phyloP scores from a whole-genome alignment of 2,329 filamentous ascomycete species.

The Calonectria crousiana region DNA sequence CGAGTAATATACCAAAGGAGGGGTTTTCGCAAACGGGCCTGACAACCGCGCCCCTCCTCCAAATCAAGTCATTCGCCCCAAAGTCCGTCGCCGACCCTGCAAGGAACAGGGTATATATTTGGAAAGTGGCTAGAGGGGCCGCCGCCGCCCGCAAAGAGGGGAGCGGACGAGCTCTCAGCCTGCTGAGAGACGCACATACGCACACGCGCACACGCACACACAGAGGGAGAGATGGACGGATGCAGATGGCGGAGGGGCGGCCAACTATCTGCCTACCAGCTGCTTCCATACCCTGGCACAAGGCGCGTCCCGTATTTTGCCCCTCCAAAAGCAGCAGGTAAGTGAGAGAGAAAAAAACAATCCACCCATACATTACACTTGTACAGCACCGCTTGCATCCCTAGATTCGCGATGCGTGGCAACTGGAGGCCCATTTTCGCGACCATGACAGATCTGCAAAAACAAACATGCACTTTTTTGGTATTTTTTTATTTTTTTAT shows the following conservation, averaged over 20 bases:
- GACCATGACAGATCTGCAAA: slow-evolving; percentile 41
- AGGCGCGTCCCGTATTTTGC: not conserved
- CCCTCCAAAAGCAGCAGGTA: not conserved
- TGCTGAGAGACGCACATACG: not conserved
- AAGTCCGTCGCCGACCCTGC: slow-evolving; percentile 22
- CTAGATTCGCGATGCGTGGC: slow-evolving; percentile 42
- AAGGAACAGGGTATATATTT: slow-evolving; percentile 35
- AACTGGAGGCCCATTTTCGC: slow-evolving; percentile 37
- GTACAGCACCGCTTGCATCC: slow-evolving; percentile 23
- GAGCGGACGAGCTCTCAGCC: not conserved
- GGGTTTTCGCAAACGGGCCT: not conserved
- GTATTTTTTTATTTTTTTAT: not conserved
- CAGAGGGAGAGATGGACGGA: not conserved
- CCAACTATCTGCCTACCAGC: not conserved
- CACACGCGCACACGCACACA: not conserved
- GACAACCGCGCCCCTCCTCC: not conserved
- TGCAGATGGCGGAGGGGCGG: slow-evolving; percentile 14
- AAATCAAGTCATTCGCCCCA: slow-evolving; percentile 27
- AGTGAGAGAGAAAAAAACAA: not conserved
- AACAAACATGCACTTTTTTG: slow-evolving; percentile 32
- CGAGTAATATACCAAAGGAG: not conserved
- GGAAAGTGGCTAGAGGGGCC: slow-evolving; percentile 16
- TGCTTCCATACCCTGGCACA: not conserved
- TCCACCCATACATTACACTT: slow-evolving; percentile 4
- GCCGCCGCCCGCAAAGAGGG: not conserved